phyloP scores from a whole-genome alignment of 2,329 filamentous ascomycete genomes.

The Fusarium nelsonii region DNA sequence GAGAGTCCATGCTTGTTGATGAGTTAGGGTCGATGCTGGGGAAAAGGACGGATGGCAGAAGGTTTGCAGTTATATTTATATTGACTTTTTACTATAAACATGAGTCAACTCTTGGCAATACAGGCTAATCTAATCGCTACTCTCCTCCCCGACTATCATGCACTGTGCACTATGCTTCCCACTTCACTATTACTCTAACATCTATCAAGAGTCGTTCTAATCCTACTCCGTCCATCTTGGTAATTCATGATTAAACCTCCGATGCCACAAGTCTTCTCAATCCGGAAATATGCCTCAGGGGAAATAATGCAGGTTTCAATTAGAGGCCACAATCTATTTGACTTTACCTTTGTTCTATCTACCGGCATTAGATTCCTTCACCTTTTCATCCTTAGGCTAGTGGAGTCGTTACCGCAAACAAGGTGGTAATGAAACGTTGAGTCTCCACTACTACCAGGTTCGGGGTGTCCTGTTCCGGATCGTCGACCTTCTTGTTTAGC shows the following conservation, averaged over 20 bases:
- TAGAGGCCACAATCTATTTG: constrained; percentile 18
- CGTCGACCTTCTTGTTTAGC: constrained; percentile 17
- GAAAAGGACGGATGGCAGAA: too few species aligned
- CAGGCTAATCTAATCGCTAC: constrained; percentile 3
- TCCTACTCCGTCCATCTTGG: background rate
- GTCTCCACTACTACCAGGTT: constrained; percentile 14
- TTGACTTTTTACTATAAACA: background rate
- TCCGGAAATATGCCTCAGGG: background rate
- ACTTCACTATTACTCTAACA: background rate
- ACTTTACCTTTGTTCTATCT: background rate
- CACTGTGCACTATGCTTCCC: background rate
- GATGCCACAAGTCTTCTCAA: background rate
- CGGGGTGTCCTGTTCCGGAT: constrained; percentile 16
- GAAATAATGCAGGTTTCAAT: background rate
- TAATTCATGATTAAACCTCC: background rate
- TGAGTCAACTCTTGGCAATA: background rate
- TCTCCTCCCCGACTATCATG: background rate
- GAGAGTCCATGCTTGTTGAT: constrained; percentile 3
- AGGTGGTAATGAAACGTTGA: background rate
- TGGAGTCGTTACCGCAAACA: background rate
- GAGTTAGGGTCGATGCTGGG: background rate
- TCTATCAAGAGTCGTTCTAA: background rate
- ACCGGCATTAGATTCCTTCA: constrained; percentile 6
- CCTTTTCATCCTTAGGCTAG: background rate
- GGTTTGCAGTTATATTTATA: constrained; percentile 11